A percentile compares a stretch with the other conserved stretches of the same genome.
Evolutionary conservation across 2,329 filamentous ascomycete genomes (phyloP).

Genomic region (Aspergillus ochraceus): DNA sequence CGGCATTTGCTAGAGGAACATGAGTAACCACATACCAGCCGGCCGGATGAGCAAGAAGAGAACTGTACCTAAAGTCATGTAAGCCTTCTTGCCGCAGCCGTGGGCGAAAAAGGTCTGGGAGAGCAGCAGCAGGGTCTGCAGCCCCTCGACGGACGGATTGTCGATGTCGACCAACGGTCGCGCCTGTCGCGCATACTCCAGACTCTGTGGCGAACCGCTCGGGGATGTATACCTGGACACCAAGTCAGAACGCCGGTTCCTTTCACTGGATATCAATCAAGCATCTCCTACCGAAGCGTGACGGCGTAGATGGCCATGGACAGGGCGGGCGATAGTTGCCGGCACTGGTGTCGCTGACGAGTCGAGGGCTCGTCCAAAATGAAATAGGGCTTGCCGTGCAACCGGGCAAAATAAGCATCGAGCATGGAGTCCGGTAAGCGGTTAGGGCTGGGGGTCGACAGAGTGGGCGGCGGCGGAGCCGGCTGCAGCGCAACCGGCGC

Average conservation of each 20-base stretch:
- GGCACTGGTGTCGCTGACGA: conserved; percentile 68
- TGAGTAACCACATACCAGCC: not conserved
- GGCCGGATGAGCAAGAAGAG: not conserved
- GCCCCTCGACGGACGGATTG: conserved; percentile 74
- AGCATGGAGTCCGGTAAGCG: conserved; percentile 64
- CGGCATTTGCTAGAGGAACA: conserved; percentile 61
- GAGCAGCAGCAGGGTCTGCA: conserved; percentile 75
- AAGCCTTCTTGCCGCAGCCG: conserved; percentile 79
- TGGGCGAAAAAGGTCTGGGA: conserved; percentile 73
- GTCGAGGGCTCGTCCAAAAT: conserved; percentile 76
- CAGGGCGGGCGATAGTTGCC: conserved; percentile 58
- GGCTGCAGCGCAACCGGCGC: conserved; percentile 16
- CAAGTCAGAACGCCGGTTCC: conserved; percentile 3
- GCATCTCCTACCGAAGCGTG: conserved; percentile 55
- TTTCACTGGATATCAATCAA: not conserved
- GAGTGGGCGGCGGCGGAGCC: conserved; percentile 14
- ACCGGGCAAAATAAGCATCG: conserved; percentile 75
- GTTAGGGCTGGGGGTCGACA: conserved; percentile 43
- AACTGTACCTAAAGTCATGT: conserved; percentile 73
- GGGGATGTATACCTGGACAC: conserved; percentile 69
- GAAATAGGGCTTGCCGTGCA: conserved; percentile 80
- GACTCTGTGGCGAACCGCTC: conserved; percentile 66
- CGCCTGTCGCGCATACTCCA: conserved; percentile 71
- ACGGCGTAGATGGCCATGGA: conserved; percentile 58
- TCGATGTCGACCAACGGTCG: conserved; percentile 73